These are phyloP conservation scores for Hawksworthiomyces lignivorus DNA, from an alignment of 2,329 filamentous ascomycete species.

Conservation along the genomic window DNA sequence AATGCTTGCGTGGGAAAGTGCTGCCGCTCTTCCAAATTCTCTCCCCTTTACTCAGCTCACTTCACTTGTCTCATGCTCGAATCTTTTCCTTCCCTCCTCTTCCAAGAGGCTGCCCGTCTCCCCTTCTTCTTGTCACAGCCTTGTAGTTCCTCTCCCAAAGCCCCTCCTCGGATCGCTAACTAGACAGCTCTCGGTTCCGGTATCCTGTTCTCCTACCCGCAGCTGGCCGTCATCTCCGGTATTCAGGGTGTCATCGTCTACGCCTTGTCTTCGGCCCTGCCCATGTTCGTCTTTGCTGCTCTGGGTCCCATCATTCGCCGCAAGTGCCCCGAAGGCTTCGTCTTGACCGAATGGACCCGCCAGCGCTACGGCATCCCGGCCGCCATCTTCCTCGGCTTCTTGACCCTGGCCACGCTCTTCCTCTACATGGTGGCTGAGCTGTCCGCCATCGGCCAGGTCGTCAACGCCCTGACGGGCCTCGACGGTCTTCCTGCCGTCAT, in stretches of 20 bases:
- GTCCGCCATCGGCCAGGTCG: conserved; percentile 72
- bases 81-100: conserved; percentile 19
- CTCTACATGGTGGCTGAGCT: conserved; percentile 83
- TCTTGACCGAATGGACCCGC: conserved; percentile 76
- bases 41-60: background rate
- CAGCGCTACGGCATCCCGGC: conserved; percentile 65
- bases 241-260: conserved; percentile 74
- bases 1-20: conserved; percentile 98
- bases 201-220: conserved; percentile 75
- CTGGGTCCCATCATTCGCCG: conserved; percentile 70
- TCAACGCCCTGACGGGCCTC: conserved; percentile 65
- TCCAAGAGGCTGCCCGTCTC: conserved; percentile 11
- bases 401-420: conserved; percentile 75
- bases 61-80: conserved; percentile 5
- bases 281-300: conserved; percentile 65
- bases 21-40: conserved; percentile 59
- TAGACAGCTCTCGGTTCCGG: conserved; percentile 69
- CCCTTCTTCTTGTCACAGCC: conserved; percentile 4
- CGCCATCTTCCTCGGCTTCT: conserved; percentile 65
- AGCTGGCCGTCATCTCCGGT: conserved; percentile 70
- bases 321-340: conserved; percentile 77
- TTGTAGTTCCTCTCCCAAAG: conserved; percentile 2
- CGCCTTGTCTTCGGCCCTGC: conserved; percentile 62
- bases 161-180: conserved; percentile 30
- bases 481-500: conserved; percentile 69